These are phyloP conservation scores for Podaxis rugospora DNA, from an alignment of 768 basidiomycete species.

Conservation along the genomic window DNA sequence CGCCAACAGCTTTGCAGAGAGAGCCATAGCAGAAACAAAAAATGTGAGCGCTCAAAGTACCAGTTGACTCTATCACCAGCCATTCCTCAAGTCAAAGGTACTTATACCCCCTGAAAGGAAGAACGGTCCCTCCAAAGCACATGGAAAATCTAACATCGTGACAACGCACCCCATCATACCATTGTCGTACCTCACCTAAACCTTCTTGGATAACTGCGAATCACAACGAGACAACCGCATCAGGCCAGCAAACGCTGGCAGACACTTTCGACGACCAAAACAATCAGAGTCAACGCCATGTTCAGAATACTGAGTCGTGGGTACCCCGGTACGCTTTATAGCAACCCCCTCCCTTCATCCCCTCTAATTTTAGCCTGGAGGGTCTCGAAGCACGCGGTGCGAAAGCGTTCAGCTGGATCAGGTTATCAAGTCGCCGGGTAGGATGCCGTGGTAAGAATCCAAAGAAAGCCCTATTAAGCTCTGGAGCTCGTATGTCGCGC, in stretches of 20 bases:
- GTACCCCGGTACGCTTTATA: constrained; percentile 6
- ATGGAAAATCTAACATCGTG: constrained; percentile 1
- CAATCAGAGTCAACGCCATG: not conserved
- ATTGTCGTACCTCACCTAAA: not conserved
- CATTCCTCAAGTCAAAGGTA: not conserved
- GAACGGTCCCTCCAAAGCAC: not conserved
- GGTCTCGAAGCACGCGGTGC: constrained; percentile 3
- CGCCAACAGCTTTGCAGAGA: not conserved
- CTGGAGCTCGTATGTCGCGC: not conserved
- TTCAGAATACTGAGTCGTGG: not conserved
- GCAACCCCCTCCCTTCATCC: not conserved
- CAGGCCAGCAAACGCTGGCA: not conserved
- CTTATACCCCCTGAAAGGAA: constrained; percentile 1
- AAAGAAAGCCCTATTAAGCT: not conserved
- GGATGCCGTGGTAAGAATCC: not conserved
- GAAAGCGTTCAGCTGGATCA: not conserved
- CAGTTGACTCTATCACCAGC: not conserved
- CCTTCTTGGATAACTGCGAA: not conserved
- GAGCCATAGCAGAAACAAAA: not conserved
- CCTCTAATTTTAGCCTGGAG: not conserved
- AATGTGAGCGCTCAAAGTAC: not conserved
- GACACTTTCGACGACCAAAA: not conserved
- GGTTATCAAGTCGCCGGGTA: not conserved
- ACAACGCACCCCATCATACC: not conserved
- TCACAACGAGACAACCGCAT: not conserved